These are phyloP conservation scores for Schoenoplectus triqueter DNA, from an alignment of 202 grass and related monocot genomes.

Conservation along the genomic window DNA sequence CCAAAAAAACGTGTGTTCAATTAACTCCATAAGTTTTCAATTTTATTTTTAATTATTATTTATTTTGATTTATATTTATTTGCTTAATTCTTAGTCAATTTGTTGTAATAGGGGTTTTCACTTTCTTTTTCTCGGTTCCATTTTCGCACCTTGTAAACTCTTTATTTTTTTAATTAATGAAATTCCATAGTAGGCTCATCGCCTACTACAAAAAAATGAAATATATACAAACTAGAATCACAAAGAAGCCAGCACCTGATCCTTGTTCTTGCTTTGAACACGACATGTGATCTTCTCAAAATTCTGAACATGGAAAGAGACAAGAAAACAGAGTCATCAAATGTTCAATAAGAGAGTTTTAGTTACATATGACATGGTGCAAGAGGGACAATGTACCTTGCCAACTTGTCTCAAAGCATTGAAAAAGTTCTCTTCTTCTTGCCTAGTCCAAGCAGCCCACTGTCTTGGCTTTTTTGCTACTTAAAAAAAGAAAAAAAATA, in stretches of 20 bases:
- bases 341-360: slow-evolving; percentile 38
- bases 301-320: slow-evolving; percentile 55
- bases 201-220: background rate
- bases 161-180: background rate
- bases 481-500: slow-evolving; percentile 16
- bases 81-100: too few relatives aligned
- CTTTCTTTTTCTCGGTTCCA: too few relatives aligned
- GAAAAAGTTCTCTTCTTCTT: slow-evolving; percentile 97
- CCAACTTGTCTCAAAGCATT: slow-evolving; percentile 98
- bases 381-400: slow-evolving; percentile 62
- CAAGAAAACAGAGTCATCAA: slow-evolving; percentile 37
- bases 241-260: slow-evolving; percentile 65
- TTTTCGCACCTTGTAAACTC: too few relatives aligned
- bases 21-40: too few relatives aligned
- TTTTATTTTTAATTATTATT: too few relatives aligned
- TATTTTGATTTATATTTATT: too few relatives aligned
- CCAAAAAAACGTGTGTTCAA: too few relatives aligned
- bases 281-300: slow-evolving; percentile 98
- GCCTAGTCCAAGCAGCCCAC: slow-evolving; percentile 97
- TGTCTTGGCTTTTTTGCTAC: slow-evolving; percentile 72
- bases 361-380: slow-evolving; percentile 38
- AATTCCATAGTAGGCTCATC: background rate
- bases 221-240: slow-evolving; percentile 26
- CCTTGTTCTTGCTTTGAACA: slow-evolving; percentile 99
- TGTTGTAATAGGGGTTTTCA: too few relatives aligned